Conservation (phyloP, 345 rosid species). For the Eucalyptus viminalis region DNA sequence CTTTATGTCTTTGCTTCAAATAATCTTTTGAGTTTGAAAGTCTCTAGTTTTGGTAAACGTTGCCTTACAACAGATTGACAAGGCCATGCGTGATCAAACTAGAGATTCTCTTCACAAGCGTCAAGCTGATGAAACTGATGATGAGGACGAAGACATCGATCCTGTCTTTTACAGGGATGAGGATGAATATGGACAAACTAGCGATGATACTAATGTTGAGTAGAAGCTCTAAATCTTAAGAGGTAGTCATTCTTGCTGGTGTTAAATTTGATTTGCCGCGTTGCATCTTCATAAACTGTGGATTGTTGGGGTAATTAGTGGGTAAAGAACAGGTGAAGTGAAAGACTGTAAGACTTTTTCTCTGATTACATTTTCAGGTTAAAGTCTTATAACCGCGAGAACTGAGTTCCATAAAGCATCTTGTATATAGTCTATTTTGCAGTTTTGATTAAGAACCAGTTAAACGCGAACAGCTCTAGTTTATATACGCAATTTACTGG, state of each 20-base stretch:
- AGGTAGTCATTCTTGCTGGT: neutral
- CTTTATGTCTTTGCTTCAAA: neutral
- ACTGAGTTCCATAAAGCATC: too few relatives aligned
- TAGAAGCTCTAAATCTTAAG: neutral
- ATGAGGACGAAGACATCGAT: constrained; percentile 43
- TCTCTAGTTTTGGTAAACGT: neutral
- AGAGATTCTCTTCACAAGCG: constrained; percentile 5
- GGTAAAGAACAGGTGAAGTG: too few relatives aligned
- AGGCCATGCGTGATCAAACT: constrained; percentile 26
- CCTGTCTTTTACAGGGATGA: constrained; percentile 44
- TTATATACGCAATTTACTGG: too few relatives aligned
- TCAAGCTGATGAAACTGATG: constrained; percentile 35
- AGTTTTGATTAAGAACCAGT: too few relatives aligned
- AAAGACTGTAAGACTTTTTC: too few relatives aligned
- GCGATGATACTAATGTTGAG: constrained; percentile 25
- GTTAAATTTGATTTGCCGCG: neutral
- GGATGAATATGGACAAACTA: constrained; percentile 61
- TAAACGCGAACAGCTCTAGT: too few relatives aligned
- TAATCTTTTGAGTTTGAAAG: neutral
- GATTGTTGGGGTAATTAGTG: neutral
- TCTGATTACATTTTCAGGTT: too few relatives aligned
- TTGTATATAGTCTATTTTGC: too few relatives aligned
- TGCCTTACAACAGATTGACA: constrained; percentile 42
- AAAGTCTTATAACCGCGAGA: too few relatives aligned
- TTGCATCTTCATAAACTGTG: neutral